Base-by-base conservation (phyloP, 768 basidiomycete species). In the Thelephora aurantiotincta region DNA sequence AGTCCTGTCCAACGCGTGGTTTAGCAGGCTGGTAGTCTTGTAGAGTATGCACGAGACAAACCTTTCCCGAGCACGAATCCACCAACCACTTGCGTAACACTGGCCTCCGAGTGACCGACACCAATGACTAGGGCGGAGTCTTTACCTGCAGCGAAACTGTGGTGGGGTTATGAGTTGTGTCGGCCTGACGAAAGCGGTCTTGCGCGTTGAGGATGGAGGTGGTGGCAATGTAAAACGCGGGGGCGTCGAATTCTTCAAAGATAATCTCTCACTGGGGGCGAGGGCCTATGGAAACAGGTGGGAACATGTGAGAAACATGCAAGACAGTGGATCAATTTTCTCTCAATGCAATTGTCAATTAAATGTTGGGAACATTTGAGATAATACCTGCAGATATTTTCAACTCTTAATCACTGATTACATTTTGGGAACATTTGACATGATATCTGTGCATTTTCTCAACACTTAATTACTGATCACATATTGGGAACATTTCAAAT, bases 31-130 rank as follows among this genome's bases (percentile, higher is more conserved):
- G 35, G 43, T 34, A 34, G 35, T 33, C 19, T 34, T 11, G 14
- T 11, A 48, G 44, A 5, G 7, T 41, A 41, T 41, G 16, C 22
- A 14, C 37, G 22, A 41, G 22, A 48, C 61, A 41, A 41, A 82
- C 94, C 94, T 76, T 94, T 96, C 57, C 93, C 74, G 38, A 99
- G 77, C 37, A 98, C 96, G 57, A 97, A 99, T 3, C 96, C 96
- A 55, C 98, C 96, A 3, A 93, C 90, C 16, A 99, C 85, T 5
- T 96, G 96, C 1, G 90, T 91, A 12, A 94, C 88, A 55, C 88
- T 94, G 12, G 85, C 84, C 61, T 82, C 78, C 11, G 84, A 75
- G 52, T 90, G 82, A 4, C 96, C 96, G 43, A 98, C 76, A 56
- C 98, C 96, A 36, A 99, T 78, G 2, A 99, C 89, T 43, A 98